Percentiles rank a stretch among this genome's conserved stretches.
Conservation (phyloP, 192 early-diverging fungal species). For the Pilobolus umbonatus region DNA sequence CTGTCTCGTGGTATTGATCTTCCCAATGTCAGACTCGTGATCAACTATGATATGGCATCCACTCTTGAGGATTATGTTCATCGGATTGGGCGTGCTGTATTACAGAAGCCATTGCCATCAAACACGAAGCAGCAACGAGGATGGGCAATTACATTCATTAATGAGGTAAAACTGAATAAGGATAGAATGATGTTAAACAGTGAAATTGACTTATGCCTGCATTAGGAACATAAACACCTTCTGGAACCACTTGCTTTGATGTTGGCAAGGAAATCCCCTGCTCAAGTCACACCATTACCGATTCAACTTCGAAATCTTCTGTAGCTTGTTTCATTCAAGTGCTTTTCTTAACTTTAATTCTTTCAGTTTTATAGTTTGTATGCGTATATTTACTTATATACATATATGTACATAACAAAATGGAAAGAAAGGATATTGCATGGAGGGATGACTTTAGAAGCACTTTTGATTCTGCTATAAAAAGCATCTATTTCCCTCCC, state of each 20-base stretch:
- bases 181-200: neutral
- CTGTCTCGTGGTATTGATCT: constrained; percentile 50
- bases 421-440: no score
- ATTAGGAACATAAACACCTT: constrained; percentile 40
- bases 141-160: constrained; percentile 58
- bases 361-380: no score
- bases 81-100: constrained; percentile 46
- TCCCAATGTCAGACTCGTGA: constrained; percentile 41
- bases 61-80: constrained; percentile 55
- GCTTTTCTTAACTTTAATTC: neutral
- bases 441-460: no score
- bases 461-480: no score
- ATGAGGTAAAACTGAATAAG: constrained; percentile 30
- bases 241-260: constrained; percentile 42
- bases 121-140: constrained; percentile 27
- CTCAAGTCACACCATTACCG: constrained; percentile 49
- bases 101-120: constrained; percentile 22
- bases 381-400: no score
- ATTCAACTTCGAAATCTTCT: no score
- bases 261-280: constrained; percentile 32
- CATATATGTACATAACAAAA: no score
- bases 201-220: constrained; percentile 1
- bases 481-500: neutral
- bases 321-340: constrained; percentile 12
- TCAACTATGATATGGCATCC: constrained; percentile 56